A percentile compares a stretch with the other conserved stretches of the same genome.
phyloP scores from a whole-genome alignment of 805 yeast species.

The Teunomyces tritomae region DNA sequence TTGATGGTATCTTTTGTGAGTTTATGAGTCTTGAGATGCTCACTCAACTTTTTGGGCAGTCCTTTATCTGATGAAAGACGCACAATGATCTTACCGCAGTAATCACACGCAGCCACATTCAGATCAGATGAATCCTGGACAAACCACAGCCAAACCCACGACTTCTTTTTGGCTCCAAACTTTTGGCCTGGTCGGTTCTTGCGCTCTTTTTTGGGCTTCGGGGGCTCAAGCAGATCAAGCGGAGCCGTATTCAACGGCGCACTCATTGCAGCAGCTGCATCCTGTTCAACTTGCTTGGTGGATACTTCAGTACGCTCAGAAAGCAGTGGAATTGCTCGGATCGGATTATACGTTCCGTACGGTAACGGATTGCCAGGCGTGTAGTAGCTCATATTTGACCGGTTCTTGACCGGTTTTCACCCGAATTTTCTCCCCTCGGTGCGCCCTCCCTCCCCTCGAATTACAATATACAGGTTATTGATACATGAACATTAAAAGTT shows the following conservation, averaged over 20 bases:
- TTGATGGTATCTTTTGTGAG: conserved; percentile 40
- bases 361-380: conserved; percentile 7
- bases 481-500: too few relatives aligned
- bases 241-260: neutral
- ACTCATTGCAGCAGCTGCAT: conserved; percentile 1
- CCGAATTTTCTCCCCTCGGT: neutral
- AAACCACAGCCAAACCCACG: conserved; percentile 67
- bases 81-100: conserved; percentile 48
- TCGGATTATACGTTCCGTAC: conserved; percentile 10
- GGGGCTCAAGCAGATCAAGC: neutral
- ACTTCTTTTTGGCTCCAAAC: conserved; percentile 59
- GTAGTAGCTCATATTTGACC: conserved; percentile 9
- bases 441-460: too few relatives aligned
- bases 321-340: conserved; percentile 5
- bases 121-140: conserved; percentile 47
- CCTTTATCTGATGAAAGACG: conserved; percentile 55
- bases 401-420: conserved; percentile 3
- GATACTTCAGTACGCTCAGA: neutral
- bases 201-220: conserved; percentile 25
- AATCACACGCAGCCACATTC: conserved; percentile 53
- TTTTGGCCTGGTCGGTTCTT: conserved; percentile 52
- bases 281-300: neutral
- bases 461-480: too few relatives aligned
- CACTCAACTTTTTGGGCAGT: conserved; percentile 56
- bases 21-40: conserved; percentile 56